These are phyloP conservation scores for Ascochyta koolunga DNA, from an alignment of 2,329 filamentous ascomycete species.

Conservation along the genomic window DNA sequence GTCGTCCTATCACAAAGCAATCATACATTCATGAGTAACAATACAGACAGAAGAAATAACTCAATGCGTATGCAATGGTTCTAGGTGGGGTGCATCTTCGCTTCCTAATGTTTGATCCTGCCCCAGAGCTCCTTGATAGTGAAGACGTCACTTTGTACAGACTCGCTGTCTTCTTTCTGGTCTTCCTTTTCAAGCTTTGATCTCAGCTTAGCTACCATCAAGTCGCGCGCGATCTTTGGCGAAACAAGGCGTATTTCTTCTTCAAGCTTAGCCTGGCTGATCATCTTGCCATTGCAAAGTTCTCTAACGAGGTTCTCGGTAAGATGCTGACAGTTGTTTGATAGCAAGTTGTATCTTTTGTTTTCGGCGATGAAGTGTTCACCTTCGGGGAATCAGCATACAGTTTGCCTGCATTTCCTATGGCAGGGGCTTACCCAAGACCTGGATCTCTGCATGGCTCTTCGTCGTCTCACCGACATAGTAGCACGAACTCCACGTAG, in stretches of 20 bases:
- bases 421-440: neutral
- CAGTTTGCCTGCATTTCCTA: no score
- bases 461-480: slow-evolving; percentile 18
- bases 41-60: neutral
- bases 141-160: slow-evolving; percentile 14
- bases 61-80: neutral
- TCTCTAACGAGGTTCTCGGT: slow-evolving; percentile 12
- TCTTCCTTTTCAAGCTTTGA: slow-evolving; percentile 16
- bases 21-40: neutral
- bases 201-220: slow-evolving; percentile 12
- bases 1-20: neutral
- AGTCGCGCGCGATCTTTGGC: slow-evolving; percentile 17
- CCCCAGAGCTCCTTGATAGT: slow-evolving; percentile 18
- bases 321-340: slow-evolving; percentile 19
- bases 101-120: slow-evolving; percentile 11
- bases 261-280: slow-evolving; percentile 17
- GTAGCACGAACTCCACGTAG: slow-evolving; percentile 18
- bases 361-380: slow-evolving; percentile 15
- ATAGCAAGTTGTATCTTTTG: slow-evolving; percentile 14
- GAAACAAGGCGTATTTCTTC: slow-evolving; percentile 16
- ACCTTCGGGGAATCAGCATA: slow-evolving; percentile 1
- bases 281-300: slow-evolving; percentile 17
- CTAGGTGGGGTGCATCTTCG: neutral
- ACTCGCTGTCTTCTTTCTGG: slow-evolving; percentile 17
- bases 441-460: slow-evolving; percentile 13